Conservation (phyloP, 2,329 filamentous ascomycete species). For the Apiospora sp. region DNA sequence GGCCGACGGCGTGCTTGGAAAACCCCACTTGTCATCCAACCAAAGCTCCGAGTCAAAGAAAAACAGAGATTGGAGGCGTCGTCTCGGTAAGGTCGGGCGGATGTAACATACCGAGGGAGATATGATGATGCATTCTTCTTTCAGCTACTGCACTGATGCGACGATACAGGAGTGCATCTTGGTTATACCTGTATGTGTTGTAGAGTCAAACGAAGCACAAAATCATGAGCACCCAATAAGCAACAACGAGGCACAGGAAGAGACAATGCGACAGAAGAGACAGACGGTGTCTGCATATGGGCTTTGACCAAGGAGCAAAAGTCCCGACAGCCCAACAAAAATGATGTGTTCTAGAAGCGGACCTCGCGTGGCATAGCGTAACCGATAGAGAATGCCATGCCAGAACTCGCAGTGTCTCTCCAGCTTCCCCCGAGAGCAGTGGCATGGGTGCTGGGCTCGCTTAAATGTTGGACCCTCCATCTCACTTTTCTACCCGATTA, state of each 20-base stretch:
- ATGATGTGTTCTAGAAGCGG: conserved; percentile 6
- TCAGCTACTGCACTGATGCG: background rate
- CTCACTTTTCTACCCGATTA: conserved; percentile 19
- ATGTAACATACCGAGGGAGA: background rate
- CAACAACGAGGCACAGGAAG: no score
- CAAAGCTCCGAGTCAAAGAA: background rate
- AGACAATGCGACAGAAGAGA: no score
- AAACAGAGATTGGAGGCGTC: background rate
- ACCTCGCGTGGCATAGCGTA: background rate
- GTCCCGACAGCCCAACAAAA: background rate
- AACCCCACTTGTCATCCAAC: background rate
- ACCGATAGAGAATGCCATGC: background rate
- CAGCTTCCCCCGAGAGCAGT: no score
- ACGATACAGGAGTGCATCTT: no score
- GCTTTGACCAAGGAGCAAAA: background rate
- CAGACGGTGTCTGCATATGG: background rate
- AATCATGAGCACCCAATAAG: no score
- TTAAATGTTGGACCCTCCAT: conserved; percentile 7
- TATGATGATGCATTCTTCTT: background rate
- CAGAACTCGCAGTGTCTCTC: no score
- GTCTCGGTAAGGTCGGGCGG: conserved; percentile 12
- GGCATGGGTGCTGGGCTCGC: background rate
- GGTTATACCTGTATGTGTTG: no score
- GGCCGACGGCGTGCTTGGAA: conserved; percentile 2
- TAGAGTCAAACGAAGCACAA: no score